Evolutionary conservation across 2,329 filamentous ascomycete species (phyloP).

Genomic region (Fonsecaea erecta): DNA sequence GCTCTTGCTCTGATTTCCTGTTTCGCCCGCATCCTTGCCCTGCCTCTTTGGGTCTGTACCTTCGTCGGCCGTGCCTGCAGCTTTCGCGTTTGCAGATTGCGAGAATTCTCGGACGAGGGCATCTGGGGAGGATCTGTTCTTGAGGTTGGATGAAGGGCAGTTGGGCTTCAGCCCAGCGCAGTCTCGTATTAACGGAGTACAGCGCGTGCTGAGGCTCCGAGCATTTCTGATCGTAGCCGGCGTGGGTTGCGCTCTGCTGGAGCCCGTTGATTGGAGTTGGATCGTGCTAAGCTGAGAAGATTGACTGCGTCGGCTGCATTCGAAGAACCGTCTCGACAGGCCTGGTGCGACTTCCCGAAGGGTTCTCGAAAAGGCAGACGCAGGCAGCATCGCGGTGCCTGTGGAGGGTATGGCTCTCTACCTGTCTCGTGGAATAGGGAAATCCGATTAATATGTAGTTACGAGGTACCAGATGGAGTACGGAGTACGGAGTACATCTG

Average conservation of each 20-base stretch:
- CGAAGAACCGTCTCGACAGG: slow-evolving; percentile 36
- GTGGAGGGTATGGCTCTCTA: background rate
- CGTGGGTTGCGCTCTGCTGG: background rate
- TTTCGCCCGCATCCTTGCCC: background rate
- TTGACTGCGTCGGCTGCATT: slow-evolving; percentile 24
- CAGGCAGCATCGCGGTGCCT: slow-evolving; percentile 26
- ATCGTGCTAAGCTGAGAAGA: slow-evolving; percentile 6
- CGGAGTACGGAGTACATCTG: too few relatives aligned
- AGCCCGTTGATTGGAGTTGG: background rate
- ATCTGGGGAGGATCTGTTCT: background rate
- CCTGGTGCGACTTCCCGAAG: slow-evolving; percentile 35
- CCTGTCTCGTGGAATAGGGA: background rate
- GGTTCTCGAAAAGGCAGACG: slow-evolving; percentile 28
- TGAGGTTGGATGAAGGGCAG: background rate
- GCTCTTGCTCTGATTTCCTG: slow-evolving; percentile 15
- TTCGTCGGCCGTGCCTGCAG: background rate
- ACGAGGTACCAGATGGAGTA: background rate
- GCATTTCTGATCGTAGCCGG: background rate
- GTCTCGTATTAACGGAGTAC: background rate
- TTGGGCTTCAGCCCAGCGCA: background rate
- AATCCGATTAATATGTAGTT: background rate
- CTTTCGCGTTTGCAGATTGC: slow-evolving; percentile 19
- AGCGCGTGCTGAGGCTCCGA: slow-evolving; percentile 13
- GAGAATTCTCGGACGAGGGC: slow-evolving; percentile 21
- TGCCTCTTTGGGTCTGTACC: background rate